phyloP scores from a whole-genome alignment of 2,329 filamentous ascomycete genomes.

The Gaeumannomyces tritici region DNA sequence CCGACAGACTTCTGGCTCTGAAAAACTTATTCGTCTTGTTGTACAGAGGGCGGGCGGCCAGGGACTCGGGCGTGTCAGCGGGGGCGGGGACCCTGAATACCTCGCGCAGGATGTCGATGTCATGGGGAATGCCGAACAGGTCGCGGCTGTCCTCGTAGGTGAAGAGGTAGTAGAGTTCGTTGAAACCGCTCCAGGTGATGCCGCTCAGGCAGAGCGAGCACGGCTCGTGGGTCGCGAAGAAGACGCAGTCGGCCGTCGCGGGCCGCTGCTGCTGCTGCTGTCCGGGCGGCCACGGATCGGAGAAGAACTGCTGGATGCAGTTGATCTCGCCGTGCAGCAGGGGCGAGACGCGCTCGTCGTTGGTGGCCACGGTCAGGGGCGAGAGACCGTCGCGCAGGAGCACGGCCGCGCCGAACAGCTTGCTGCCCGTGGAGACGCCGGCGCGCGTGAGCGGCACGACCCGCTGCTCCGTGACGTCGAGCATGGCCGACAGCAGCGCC shows the following conservation, averaged over 20 bases:
- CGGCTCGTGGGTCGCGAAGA: slow-evolving; percentile 50
- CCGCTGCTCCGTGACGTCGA: slow-evolving; percentile 30
- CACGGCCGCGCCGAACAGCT: slow-evolving; percentile 48
- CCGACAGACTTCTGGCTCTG: slow-evolving; percentile 28
- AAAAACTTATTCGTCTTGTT: slow-evolving; percentile 50
- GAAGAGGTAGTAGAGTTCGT: slow-evolving; percentile 47
- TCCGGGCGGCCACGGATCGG: slow-evolving; percentile 19
- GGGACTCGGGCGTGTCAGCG: slow-evolving; percentile 24
- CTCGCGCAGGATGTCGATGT: slow-evolving; percentile 46
- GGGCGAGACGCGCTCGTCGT: slow-evolving; percentile 44
- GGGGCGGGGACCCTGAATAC: slow-evolving; percentile 40
- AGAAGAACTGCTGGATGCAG: slow-evolving; percentile 50
- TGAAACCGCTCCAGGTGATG: slow-evolving; percentile 49
- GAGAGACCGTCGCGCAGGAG: slow-evolving; percentile 29
- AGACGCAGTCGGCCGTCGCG: slow-evolving; percentile 36
- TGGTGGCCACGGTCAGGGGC: slow-evolving; percentile 40
- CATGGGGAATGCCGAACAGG: slow-evolving; percentile 44
- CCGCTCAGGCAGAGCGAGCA: slow-evolving; percentile 48
- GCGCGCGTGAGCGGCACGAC: slow-evolving; percentile 41
- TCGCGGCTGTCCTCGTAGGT: slow-evolving; percentile 50
- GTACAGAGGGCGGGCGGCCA: slow-evolving; percentile 34
- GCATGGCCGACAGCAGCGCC: slow-evolving; percentile 27
- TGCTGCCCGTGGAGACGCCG: slow-evolving; percentile 42
- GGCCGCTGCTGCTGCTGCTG: no score
- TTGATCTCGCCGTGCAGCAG: slow-evolving; percentile 51